phyloP scores from a whole-genome alignment of 768 basidiomycete genomes.

The Mycena chlorophos region DNA sequence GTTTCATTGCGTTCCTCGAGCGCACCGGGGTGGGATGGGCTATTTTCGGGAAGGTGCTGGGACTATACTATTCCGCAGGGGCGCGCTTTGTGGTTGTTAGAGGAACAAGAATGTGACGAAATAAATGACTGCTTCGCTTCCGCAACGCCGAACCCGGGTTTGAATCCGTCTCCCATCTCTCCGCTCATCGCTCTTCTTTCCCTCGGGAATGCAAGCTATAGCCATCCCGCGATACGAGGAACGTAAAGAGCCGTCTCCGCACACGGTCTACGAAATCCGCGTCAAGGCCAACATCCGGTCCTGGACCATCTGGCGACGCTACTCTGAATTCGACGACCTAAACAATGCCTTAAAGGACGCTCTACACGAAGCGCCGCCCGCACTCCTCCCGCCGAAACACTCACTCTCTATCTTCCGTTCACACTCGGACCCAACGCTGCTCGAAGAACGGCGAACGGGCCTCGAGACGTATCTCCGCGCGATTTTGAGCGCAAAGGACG shows the following conservation, averaged over 20 bases:
- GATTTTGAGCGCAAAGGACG: constrained; percentile 79
- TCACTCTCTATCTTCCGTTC: constrained; percentile 65
- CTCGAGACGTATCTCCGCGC: constrained; percentile 86
- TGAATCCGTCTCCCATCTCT: constrained; percentile 2
- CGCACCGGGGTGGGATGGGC: constrained; percentile 44
- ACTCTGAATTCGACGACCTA: constrained; percentile 91
- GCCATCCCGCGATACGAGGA: constrained; percentile 70
- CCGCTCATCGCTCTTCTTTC: constrained; percentile 3
- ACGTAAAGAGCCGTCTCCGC: constrained; percentile 68
- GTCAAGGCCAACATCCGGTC: constrained; percentile 87
- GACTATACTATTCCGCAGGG: constrained; percentile 38
- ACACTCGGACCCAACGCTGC: constrained; percentile 55
- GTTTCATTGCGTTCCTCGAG: constrained; percentile 52
- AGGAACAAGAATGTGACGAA: constrained; percentile 25
- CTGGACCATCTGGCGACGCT: constrained; percentile 93
- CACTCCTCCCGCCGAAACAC: constrained; percentile 83
- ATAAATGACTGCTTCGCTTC: background rate
- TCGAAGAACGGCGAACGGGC: constrained; percentile 75
- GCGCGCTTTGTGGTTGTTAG: constrained; percentile 53
- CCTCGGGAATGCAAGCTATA: constrained; percentile 34
- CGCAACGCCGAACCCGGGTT: background rate
- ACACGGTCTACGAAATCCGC: constrained; percentile 79
- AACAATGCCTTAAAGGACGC: constrained; percentile 76
- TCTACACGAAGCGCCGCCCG: constrained; percentile 80
- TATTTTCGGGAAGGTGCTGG: constrained; percentile 41